Conservation (phyloP, 192 early-diverging fungal species). For the Obelidium mucronatum region DNA sequence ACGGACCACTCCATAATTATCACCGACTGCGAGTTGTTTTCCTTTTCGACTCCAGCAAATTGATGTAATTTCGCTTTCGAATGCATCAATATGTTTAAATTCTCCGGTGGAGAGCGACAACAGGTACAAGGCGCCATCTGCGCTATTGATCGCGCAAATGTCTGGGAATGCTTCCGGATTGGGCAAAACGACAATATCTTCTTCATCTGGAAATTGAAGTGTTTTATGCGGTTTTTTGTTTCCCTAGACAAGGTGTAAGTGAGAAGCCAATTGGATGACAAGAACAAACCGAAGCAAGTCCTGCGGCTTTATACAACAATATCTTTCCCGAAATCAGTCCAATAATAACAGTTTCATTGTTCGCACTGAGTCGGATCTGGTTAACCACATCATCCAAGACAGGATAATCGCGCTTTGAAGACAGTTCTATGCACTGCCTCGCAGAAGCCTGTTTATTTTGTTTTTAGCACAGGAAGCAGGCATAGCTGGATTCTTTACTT, state of each 20-base stretch:
- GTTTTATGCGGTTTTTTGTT: conserved; percentile 10
- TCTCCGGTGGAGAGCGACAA: not conserved
- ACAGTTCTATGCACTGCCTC: not conserved
- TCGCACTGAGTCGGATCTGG: conserved; percentile 6
- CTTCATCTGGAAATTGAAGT: not conserved
- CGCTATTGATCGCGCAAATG: not conserved
- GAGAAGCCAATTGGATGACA: not conserved
- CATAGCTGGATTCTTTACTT: not conserved
- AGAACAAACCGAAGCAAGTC: not conserved
- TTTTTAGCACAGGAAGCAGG: not conserved
- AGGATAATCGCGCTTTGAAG: not conserved
- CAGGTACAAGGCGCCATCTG: conserved; percentile 7
- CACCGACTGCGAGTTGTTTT: conserved; percentile 86
- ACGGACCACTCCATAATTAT: conserved; percentile 61
- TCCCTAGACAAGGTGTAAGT: not conserved
- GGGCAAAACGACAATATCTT: conserved; percentile 14
- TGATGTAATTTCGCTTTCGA: conserved; percentile 5
- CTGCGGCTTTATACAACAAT: not conserved
- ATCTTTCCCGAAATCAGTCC: conserved; percentile 13
- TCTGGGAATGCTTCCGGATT: conserved; percentile 38
- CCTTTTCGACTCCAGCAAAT: conserved; percentile 90
- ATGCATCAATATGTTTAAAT: not conserved
- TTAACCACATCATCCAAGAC: not conserved
- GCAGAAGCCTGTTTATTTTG: not conserved
- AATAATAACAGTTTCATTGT: conserved; percentile 6